Base-by-base conservation (phyloP, 768 basidiomycete species). In the Collybia sp. region DNA sequence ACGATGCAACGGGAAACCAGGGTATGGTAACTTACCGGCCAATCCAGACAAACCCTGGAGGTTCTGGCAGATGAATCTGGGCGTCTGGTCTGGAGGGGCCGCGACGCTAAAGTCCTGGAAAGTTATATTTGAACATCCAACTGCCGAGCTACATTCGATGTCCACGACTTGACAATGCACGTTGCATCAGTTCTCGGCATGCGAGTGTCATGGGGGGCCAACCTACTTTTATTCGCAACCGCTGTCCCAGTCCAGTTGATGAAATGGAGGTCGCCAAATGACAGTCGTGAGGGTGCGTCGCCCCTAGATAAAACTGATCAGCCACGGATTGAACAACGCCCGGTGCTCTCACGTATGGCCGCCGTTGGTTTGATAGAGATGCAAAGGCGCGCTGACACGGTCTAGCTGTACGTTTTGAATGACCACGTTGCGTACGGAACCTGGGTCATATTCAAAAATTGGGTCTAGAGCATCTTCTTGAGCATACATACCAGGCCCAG, bases 311-410 rank as follows among this genome's bases (percentile, higher is more conserved):
- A 17, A 36, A 25, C 12, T 31, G 9, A 34, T 48, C 34, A 42
- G 37, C 16, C 37, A 12, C 19, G 19, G 13, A n/a, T n/a, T 11
- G 39, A 25, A n/a, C 2, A 20, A 42, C 12, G 44, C 25, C 30
- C 25, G 19, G 40, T 12, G 13, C 6, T 49, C 67, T 47, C 44
- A 75, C 76, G 67, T 62, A 38, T 73, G 64, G 3, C 65, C 77
- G 13, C 62, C 66, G 54, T 79, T 79, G 17, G 76, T 78, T 53
- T 81, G 77, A 49, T 70, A 72, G 13, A 80, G 50, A 48, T 76
- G 73, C 9, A 77, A 58, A 0, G 73, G 76, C 6, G 54, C 54
- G 39, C 67, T 64, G 45, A 80, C 77, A 10, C 66, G 66, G 53
- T 80, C 73, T 12, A 81, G 60, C 19, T 59, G 43, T 37, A 80